Evolutionary conservation across 2,329 filamentous ascomycete species (phyloP).

Genomic region (Colletotrichum higginsianum): DNA sequence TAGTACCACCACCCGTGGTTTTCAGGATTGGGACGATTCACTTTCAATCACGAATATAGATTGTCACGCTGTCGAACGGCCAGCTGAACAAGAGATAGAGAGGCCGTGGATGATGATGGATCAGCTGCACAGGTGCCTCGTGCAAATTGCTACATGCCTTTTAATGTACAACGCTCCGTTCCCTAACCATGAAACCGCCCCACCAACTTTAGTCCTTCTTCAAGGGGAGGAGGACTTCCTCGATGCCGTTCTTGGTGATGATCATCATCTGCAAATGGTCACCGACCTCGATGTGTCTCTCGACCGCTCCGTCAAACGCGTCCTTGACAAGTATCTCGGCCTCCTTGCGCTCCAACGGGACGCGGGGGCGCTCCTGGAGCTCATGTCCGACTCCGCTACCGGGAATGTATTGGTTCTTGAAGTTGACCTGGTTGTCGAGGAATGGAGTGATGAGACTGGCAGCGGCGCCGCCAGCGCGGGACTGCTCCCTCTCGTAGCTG

Average conservation of each 20-base stretch:
- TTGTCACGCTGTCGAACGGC: not conserved
- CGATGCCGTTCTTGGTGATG: conserved; percentile 88
- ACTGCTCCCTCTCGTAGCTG: conserved; percentile 97
- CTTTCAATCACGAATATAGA: not conserved
- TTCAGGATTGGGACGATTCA: not conserved
- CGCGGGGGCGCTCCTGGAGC: conserved; percentile 78
- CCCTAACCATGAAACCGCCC: conserved; percentile 4
- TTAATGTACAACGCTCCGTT: conserved; percentile 38
- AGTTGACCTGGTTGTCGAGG: conserved; percentile 99
- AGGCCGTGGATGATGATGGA: not conserved
- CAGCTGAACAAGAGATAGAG: not conserved
- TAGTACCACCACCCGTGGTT: not conserved
- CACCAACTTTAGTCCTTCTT: conserved; percentile 84
- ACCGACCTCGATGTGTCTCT: conserved; percentile 99
- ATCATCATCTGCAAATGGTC: conserved; percentile 96
- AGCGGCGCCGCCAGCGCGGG: conserved; percentile 91
- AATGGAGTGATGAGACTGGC: conserved; percentile 98
- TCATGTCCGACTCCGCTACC: conserved; percentile 88
- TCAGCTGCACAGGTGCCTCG: conserved; percentile 32
- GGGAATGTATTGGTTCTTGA: conserved; percentile 98
- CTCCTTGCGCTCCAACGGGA: conserved; percentile 78
- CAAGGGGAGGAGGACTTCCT: conserved; percentile 86
- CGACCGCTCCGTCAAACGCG: conserved; percentile 97
- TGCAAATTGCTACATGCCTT: conserved; percentile 40
- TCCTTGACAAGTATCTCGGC: conserved; percentile 94